A percentile compares a stretch with the other conserved stretches of the same genome.
These are phyloP conservation scores for Phlebiopsis flavidoalba DNA, from an alignment of 768 basidiomycete species.

Conservation along the genomic window DNA sequence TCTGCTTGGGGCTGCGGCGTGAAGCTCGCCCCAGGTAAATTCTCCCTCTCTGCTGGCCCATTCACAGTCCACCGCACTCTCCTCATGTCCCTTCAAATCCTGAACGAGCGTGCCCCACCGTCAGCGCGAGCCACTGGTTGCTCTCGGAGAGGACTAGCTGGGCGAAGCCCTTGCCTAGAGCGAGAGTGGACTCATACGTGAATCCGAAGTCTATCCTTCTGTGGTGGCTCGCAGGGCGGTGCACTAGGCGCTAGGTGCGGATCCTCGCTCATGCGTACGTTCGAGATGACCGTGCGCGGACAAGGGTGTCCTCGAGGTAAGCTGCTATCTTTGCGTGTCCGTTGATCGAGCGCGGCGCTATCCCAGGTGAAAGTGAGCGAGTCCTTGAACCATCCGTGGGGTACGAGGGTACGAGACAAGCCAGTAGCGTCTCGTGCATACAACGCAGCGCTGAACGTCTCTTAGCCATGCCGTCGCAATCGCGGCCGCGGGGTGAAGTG, in stretches of 20 bases:
- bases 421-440: constrained; percentile 18
- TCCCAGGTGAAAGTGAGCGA: constrained; percentile 40
- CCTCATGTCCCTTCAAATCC: constrained; percentile 32
- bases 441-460: constrained; percentile 14
- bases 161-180: constrained; percentile 29
- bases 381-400: constrained; percentile 37
- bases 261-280: constrained; percentile 24
- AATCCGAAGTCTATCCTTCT: constrained; percentile 32
- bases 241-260: constrained; percentile 14
- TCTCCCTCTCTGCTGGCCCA: constrained; percentile 32
- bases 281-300: constrained; percentile 14
- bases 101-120: constrained; percentile 27
- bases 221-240: constrained; percentile 10
- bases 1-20: background rate
- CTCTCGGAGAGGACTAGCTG: constrained; percentile 22
- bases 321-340: constrained; percentile 30
- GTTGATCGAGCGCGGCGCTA: constrained; percentile 28
- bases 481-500: no score
- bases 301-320: constrained; percentile 15
- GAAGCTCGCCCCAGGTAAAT: background rate
- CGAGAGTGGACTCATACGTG: constrained; percentile 30
- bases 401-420: constrained; percentile 24
- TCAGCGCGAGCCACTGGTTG: constrained; percentile 30
- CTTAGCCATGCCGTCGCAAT: constrained; percentile 25
- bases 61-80: constrained; percentile 18